Evolutionary conservation across 208 protist genomes (phyloP), one percentile per base, ranked within the genome.

Genomic region (Leishmania mexicana): DNA sequence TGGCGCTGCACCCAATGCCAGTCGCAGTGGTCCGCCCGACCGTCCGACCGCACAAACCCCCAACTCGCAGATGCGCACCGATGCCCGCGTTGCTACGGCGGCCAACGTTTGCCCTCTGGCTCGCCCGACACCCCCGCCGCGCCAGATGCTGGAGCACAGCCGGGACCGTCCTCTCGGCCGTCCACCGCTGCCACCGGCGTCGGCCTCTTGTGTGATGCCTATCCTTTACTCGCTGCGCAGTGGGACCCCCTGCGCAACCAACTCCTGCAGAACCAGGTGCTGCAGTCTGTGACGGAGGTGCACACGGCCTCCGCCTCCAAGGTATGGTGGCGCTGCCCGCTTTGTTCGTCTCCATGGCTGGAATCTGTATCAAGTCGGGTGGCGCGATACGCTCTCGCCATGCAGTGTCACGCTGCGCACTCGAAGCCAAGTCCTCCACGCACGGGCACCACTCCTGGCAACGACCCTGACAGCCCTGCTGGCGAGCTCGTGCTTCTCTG

Each of bases 261-360:
- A 7, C 73, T 89, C 4, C 64, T 83, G 11, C 87, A 86, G 31
- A 95, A 92, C 78, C 76, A 75, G 28, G 93, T 95, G 7, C 67
- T 87, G 21, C 85, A 89, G 24, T 79, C 78, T n/a, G 82, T 92
- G 3, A 85, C 78, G 13, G 82, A 88, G 67, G 88, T 94, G 17
- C 85, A 78, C 42, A 80, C 89, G n/a, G 84, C 86, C 5, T 92
- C 88, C 0, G 64, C 83, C 11, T 60, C 81, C 45, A 65, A 81
- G 31, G 90, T 90, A 58, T 96, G 93, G 91, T 96, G 91, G 90
- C 72, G 42, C 15, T 96, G 93, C 49, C 79, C 91, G 19, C 85
- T 92, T 17, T 96, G 93, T 79, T 35, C 57, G 11, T 79, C 75
- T 4, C 35, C 90, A n/a, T 96, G 93, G 91, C 74, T 79, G n/a